phyloP scores from a whole-genome alignment of 2,329 filamentous ascomycete genomes.

The Colletotrichum sp. region DNA sequence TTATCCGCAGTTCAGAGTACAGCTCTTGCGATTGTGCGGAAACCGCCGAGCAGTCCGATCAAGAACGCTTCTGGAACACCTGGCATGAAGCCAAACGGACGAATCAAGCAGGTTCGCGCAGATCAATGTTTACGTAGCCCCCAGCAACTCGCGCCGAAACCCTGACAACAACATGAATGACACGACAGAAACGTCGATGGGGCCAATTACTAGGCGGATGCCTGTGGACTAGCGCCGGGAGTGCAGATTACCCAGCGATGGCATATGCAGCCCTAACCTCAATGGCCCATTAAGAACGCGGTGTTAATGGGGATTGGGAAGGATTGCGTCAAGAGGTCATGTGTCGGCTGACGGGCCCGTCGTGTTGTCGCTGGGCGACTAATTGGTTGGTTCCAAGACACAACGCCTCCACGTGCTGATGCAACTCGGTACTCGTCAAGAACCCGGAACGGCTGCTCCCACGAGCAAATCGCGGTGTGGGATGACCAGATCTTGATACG shows the following conservation, averaged over 20 bases:
- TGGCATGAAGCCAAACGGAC: not conserved
- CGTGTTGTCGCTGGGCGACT: not conserved
- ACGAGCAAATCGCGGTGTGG: not conserved
- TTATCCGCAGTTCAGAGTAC: not conserved
- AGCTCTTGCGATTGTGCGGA: not conserved
- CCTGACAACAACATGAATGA: not conserved
- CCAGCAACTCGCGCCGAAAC: not conserved
- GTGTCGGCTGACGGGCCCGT: not conserved
- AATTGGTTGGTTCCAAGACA: not conserved
- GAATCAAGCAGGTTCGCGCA: not conserved
- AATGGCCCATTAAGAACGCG: not conserved
- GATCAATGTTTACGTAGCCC: not conserved
- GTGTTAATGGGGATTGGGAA: not conserved
- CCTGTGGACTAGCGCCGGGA: slow-evolving; percentile 17
- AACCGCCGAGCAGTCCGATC: not conserved
- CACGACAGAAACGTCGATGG: not conserved
- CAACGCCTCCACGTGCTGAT: not conserved
- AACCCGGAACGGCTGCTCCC: not conserved
- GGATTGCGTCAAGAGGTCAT: slow-evolving; percentile 2
- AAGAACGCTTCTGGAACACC: not conserved
- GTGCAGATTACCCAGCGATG: slow-evolving; percentile 11
- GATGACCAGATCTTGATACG: not conserved
- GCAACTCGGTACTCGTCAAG: not conserved
- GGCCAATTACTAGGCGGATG: slow-evolving; percentile 8
- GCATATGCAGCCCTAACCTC: slow-evolving; percentile 22